Evolutionary conservation across 208 protist species (phyloP), one percentile per base, ranked within the genome.

Genomic region (Naegleria gruberi): DNA sequence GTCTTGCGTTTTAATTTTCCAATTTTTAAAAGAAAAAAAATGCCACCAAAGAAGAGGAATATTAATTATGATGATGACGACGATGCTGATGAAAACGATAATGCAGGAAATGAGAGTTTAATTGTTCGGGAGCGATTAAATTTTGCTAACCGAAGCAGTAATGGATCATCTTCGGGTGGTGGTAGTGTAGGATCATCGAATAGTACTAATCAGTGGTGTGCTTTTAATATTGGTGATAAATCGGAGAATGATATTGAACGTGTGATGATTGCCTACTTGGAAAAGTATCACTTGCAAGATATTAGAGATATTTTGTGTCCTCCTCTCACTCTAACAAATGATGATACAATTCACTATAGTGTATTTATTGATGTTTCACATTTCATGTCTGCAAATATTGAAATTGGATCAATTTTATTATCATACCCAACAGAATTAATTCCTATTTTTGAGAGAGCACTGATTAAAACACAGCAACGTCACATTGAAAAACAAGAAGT

Each of bases 361-460:
- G 30, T 77, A 37, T 77, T 77, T 77, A 37, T 77, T 37, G 65
- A 77, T 77, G 65, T 77, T 77, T n/a, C 34, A 37, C 65, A 77
- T 77, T 77, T 77, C 65, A 77, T 77, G 65, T 77, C 65, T 37
- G 65, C 65, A 2, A 90, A 93, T 88, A 91, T 92, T 34, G 89
- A 85, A 46, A 55, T 93, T 57, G 92, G 92, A 34, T 90, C 90
- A 65, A 55, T 93, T 37, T 77, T 94, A 41, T 51, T 94, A 77
- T 46, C 82, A 45, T 83, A 93, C 43, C 92, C 93, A 41, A 77
- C 15, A 4, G 86, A 90, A 42, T 23, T 94, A 46, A 82, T 94
- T 47, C 92, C 92, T 42, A 26, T 93, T 42, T 94, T 94, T 74
- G 92, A 94, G 57, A 86, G 89, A 74, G 87, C 92, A 47, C 44